These are phyloP conservation scores for Rhizopus arrhizus DNA, from an alignment of 371 early-diverging fungal genomes.

Conservation along the genomic window DNA sequence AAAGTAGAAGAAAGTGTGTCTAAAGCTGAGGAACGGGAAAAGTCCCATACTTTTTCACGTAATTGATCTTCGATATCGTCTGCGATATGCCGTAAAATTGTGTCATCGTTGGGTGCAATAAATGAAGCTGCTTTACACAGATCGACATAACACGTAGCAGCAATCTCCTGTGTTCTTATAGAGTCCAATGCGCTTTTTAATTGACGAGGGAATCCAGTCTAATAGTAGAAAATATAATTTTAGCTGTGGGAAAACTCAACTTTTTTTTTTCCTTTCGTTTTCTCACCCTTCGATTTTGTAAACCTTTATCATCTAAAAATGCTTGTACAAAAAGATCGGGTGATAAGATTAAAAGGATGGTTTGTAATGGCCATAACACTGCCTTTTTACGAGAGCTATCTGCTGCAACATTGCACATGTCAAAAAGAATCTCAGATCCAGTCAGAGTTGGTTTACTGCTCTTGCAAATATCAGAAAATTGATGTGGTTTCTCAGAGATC, in stretches of 20 bases:
- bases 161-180: constrained; percentile 62
- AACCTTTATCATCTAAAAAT: constrained; percentile 45
- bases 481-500: constrained; percentile 77
- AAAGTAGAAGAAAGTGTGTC: constrained; percentile 42
- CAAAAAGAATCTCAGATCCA: constrained; percentile 78
- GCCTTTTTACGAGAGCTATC: constrained; percentile 66
- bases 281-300: constrained; percentile 40
- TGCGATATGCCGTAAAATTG: constrained; percentile 64
- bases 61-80: constrained; percentile 71
- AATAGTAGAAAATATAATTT: neutral
- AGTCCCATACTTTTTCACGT: constrained; percentile 66
- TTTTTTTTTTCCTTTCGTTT: neutral
- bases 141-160: constrained; percentile 74
- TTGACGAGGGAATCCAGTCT: constrained; percentile 66
- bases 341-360: constrained; percentile 73
- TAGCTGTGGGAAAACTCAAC: neutral
- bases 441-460: constrained; percentile 66
- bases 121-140: constrained; percentile 73
- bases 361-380: constrained; percentile 80
- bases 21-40: constrained; percentile 23
- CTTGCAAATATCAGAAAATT: constrained; percentile 68
- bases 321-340: constrained; percentile 72
- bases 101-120: constrained; percentile 62
- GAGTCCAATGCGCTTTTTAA: constrained; percentile 64
- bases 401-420: constrained; percentile 65